Percentiles rank a stretch among this genome's conserved stretches.
These are phyloP conservation scores for Pleurotus cornucopiae DNA, from an alignment of 768 basidiomycete genomes.

Conservation along the genomic window DNA sequence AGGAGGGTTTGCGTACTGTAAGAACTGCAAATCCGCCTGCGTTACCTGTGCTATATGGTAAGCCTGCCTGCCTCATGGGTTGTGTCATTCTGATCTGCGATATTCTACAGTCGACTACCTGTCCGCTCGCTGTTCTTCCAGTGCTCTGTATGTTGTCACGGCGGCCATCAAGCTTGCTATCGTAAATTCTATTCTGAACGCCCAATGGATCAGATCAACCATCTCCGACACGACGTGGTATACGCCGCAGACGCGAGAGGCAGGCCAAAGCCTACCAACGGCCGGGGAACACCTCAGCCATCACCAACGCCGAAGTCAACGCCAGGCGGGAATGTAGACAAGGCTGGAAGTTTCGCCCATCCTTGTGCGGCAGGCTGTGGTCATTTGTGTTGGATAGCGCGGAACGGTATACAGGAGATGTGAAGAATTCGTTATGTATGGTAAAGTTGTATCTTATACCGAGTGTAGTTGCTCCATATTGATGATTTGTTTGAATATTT, in stretches of 20 bases:
- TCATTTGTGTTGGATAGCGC: constrained; percentile 71
- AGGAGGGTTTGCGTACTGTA: constrained; percentile 54
- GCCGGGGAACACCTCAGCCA: constrained; percentile 13
- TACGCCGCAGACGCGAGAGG: constrained; percentile 10
- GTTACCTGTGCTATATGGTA: constrained; percentile 73
- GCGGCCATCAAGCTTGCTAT: constrained; percentile 80
- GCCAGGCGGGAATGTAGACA: not conserved
- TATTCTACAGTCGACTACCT: constrained; percentile 59
- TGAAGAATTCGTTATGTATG: not conserved
- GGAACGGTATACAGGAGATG: constrained; percentile 12
- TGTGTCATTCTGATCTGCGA: not conserved
- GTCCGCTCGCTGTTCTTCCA: constrained; percentile 68
- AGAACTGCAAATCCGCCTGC: constrained; percentile 42
- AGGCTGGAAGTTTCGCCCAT: constrained; percentile 42
- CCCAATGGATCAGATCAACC: constrained; percentile 37
- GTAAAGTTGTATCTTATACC: constrained; percentile 19
- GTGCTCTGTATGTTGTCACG: constrained; percentile 75
- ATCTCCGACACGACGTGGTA: constrained; percentile 19
- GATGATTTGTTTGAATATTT: constrained; percentile 56
- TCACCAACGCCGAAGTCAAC: constrained; percentile 4
- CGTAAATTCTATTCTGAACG: constrained; percentile 58
- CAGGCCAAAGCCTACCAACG: constrained; percentile 11
- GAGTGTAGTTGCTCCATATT: constrained; percentile 50
- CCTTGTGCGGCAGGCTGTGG: constrained; percentile 80
- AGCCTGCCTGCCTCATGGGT: constrained; percentile 17